phyloP scores from a whole-genome alignment of 805 yeast genomes.

The Cyberlindnera subsufficiens region DNA sequence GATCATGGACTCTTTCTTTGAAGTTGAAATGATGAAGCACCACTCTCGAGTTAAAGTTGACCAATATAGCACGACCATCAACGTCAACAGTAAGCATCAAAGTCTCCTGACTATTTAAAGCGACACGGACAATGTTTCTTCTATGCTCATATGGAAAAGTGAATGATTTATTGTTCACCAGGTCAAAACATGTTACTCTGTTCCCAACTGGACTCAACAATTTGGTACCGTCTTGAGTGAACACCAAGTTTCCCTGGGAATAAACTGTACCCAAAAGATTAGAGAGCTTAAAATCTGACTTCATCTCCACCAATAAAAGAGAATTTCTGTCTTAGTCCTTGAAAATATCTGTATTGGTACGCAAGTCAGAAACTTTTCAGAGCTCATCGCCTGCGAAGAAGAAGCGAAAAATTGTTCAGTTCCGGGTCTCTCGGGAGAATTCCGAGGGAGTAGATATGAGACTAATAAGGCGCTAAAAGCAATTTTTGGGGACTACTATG shows the following conservation, averaged over 20 bases:
- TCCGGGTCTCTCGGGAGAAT: too few relatives aligned
- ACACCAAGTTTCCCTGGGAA: slow-evolving; percentile 83
- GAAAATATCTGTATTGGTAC: neutral
- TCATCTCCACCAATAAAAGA: slow-evolving; percentile 42
- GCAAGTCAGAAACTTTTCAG: neutral
- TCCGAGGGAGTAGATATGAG: too few relatives aligned
- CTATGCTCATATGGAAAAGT: slow-evolving; percentile 93
- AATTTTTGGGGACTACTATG: too few relatives aligned
- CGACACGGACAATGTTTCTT: slow-evolving; percentile 71
- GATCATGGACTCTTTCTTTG: slow-evolving; percentile 66
- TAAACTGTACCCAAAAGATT: slow-evolving; percentile 93
- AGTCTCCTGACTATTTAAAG: slow-evolving; percentile 78
- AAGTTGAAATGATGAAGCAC: slow-evolving; percentile 94
- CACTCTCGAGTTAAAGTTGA: slow-evolving; percentile 74
- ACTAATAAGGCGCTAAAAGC: too few relatives aligned
- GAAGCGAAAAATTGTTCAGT: too few relatives aligned
- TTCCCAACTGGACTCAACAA: slow-evolving; percentile 92
- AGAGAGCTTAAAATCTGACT: slow-evolving; percentile 81
- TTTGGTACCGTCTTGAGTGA: slow-evolving; percentile 79
- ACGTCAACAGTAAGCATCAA: slow-evolving; percentile 77
- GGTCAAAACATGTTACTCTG: slow-evolving; percentile 82
- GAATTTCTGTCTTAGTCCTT: neutral
- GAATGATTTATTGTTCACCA: slow-evolving; percentile 75
- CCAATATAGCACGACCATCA: slow-evolving; percentile 90
- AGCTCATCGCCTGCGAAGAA: slow-evolving; percentile 15